Evolutionary conservation across 345 rosid species (phyloP).

Genomic region (Chamaenerion angustifolium): DNA sequence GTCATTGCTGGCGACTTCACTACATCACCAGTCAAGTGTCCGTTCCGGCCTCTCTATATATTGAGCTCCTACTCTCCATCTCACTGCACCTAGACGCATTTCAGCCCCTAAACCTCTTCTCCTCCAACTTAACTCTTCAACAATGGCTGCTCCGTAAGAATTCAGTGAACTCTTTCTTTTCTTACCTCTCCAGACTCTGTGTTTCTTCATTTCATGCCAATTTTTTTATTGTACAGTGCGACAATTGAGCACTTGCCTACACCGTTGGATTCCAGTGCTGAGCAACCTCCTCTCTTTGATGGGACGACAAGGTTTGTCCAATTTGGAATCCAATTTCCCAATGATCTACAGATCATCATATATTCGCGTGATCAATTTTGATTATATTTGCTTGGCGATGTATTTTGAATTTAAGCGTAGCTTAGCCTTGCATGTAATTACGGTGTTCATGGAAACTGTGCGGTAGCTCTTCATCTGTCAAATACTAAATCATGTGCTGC

Average conservation of each 20-base stretch:
- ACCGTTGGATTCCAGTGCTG: slow-evolving; percentile 36
- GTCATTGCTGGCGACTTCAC: slow-evolving; percentile 3
- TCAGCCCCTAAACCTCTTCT: neutral
- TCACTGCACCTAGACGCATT: neutral
- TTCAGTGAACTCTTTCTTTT: neutral
- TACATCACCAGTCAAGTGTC: neutral
- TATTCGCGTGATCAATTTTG: neutral
- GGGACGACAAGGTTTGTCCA: slow-evolving; percentile 51
- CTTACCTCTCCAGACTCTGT: neutral
- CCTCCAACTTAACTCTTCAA: neutral
- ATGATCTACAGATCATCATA: no score
- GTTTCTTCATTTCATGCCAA: neutral
- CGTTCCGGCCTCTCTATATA: neutral
- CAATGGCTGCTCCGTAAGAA: slow-evolving; percentile 26
- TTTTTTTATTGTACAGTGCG: slow-evolving; percentile 9
- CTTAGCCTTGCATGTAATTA: no score
- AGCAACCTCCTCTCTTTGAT: slow-evolving; percentile 57
- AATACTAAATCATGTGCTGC: no score
- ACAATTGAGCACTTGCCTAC: slow-evolving; percentile 34
- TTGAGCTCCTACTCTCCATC: neutral
- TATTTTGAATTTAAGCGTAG: no score
- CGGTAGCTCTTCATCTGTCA: no score
- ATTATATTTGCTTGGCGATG: neutral
- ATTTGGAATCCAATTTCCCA: neutral
- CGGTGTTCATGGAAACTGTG: no score